These are phyloP conservation scores for Solanum gandarillasii DNA, from an alignment of 257 asterid species.

Conservation along the genomic window DNA sequence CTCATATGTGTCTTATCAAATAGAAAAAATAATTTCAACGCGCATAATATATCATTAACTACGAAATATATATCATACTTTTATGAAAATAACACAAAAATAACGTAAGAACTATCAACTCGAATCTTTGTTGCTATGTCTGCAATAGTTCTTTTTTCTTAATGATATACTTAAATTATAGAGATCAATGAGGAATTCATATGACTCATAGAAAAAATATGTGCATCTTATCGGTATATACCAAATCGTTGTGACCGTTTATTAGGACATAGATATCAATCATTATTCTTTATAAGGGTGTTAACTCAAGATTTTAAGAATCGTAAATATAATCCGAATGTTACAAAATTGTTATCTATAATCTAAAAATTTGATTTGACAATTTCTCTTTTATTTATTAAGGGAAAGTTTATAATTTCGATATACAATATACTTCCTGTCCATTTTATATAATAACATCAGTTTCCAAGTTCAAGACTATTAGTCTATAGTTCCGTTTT, in stretches of 20 bases:
- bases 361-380: neutral
- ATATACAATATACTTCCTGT: neutral
- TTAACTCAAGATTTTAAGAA: too few species aligned
- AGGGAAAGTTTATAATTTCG: neutral
- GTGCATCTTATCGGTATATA: too few species aligned
- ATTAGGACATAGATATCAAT: neutral
- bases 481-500: neutral
- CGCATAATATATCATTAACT: too few species aligned
- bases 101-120: too few species aligned
- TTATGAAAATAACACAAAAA: too few species aligned
- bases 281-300: neutral
- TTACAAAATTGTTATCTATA: neutral
- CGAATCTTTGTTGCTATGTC: too few species aligned
- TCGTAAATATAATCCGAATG: neutral
- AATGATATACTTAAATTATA: too few species aligned
- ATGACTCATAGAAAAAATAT: neutral
- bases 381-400: neutral
- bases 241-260: neutral
- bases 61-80: too few species aligned
- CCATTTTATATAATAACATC: neutral
- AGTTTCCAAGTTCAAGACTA: neutral
- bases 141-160: too few species aligned
- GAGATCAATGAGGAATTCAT: too few species aligned
- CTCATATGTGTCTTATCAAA: too few species aligned
- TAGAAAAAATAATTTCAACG: too few species aligned